Percentiles rank a stretch among this genome's conserved stretches.
Evolutionary conservation across 2,329 filamentous ascomycete genomes (phyloP).

Genomic region (Sporothrix curviconia): DNA sequence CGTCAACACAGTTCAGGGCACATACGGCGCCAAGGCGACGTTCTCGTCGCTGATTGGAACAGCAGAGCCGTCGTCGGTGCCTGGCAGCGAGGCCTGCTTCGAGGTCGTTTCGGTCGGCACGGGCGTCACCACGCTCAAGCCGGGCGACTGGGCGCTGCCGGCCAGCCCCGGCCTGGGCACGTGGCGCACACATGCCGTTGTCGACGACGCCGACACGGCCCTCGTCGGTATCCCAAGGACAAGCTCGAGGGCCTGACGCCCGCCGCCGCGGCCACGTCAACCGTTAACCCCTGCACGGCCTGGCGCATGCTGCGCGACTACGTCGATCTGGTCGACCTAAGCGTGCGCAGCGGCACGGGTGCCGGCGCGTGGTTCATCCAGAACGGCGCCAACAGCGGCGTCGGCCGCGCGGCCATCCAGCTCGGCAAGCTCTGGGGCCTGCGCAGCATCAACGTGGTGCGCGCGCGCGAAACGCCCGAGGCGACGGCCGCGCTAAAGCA

Average conservation of each 20-base stretch:
- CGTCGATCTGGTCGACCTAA: constrained; percentile 41
- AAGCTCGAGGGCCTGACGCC: constrained; percentile 47
- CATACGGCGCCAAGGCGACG: constrained; percentile 78
- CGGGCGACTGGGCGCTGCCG: constrained; percentile 93
- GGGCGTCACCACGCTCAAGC: constrained; percentile 46
- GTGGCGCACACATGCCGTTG: constrained; percentile 85
- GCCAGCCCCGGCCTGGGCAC: constrained; percentile 78
- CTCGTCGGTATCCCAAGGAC: constrained; percentile 54
- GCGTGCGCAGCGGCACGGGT: constrained; percentile 44
- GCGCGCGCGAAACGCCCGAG: constrained; percentile 58
- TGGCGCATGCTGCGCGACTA: constrained; percentile 90
- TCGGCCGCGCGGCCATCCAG: constrained; percentile 87
- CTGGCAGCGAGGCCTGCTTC: constrained; percentile 88
- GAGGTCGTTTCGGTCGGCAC: constrained; percentile 71
- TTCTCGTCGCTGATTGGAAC: constrained; percentile 74
- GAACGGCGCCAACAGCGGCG: constrained; percentile 92
- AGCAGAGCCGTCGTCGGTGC: constrained; percentile 65
- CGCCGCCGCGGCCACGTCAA: constrained; percentile 78
- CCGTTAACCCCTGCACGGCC: constrained; percentile 88
- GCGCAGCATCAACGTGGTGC: constrained; percentile 82
- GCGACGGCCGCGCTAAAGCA: constrained; percentile 55
- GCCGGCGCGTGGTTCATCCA: constrained; percentile 93
- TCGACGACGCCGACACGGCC: constrained; percentile 42
- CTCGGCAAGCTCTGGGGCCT: constrained; percentile 79
- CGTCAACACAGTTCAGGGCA: constrained; percentile 95